phyloP scores from a whole-genome alignment of 768 basidiomycete species.

The Leucocoprinus leucothites region DNA sequence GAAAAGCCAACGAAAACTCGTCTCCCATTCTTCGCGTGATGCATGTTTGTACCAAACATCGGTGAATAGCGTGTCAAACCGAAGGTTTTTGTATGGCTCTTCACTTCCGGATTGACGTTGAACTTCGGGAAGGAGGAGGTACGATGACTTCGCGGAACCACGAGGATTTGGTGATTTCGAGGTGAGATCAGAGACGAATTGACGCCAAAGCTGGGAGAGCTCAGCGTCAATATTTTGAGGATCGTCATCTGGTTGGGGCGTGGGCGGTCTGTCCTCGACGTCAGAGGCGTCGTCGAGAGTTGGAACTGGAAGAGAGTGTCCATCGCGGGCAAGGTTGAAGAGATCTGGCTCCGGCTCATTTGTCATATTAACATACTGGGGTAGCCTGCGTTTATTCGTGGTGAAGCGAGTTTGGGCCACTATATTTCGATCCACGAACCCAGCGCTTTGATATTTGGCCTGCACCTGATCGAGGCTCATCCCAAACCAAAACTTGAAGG shows the following conservation, averaged over 20 bases:
- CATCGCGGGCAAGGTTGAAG: too few species aligned
- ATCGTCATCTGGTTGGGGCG: background rate
- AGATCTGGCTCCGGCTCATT: too few species aligned
- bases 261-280: too few species aligned
- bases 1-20: too few species aligned
- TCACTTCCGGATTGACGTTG: background rate
- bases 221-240: background rate
- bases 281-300: too few species aligned
- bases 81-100: background rate
- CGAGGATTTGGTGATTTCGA: conserved; percentile 1
- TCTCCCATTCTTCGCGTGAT: too few species aligned
- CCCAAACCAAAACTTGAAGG: background rate
- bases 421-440: too few species aligned
- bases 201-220: background rate
- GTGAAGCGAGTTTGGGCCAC: too few species aligned
- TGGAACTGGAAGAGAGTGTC: too few species aligned
- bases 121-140: background rate
- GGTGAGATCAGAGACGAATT: background rate
- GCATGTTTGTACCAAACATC: background rate
- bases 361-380: too few species aligned
- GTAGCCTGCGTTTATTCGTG: too few species aligned
- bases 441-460: too few species aligned
- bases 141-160: background rate
- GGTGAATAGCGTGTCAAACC: background rate
- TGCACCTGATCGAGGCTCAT: background rate